Evolutionary conservation across 495 filamentous ascomycete species (phyloP), one percentile per base, ranked within the genome.

Genomic region (Bacidia rubella): DNA sequence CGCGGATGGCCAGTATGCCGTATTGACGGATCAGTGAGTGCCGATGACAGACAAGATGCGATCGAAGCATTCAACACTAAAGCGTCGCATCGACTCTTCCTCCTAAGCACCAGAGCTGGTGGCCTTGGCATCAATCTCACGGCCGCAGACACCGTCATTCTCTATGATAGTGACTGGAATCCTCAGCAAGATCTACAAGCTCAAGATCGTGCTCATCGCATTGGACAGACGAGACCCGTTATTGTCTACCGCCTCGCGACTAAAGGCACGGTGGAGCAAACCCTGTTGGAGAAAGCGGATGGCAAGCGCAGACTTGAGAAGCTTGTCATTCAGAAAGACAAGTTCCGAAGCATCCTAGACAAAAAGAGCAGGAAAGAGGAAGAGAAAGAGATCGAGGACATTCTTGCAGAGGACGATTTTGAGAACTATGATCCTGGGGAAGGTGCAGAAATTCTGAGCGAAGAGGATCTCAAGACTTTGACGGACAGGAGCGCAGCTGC

Each of bases 141-240:
- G 0, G 74, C 83, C 0, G 83, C 83, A 1, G 83, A 87, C 52
- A 87, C 83, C 0, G 83, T 87, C 24, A 80, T 87, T 57, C 70
- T 87, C 12, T 87, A 79, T 58, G 83, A 87, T 62, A 80, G 78
- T 25, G 92, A 98, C 65, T 98, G 92, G 90, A 98, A 98, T 62
- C 92, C 92, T 0, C 92, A 97, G 65, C 88, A 94, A 61, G 92
- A 98, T 66, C 74, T 98, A 15, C 92, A 98, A 64, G 92, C 92
- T 0, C 88, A 95, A 65, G 92, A 98, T 60, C 85, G 92, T 19
- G 87, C 85, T 1, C 92, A 98, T 62, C 80, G 92, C 29, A 97
- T 98, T 48, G 92, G 92, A 0, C 92, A 98, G 63, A 95, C 80
- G 29, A 76, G 81, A 20, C 90, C 90, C 0, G 92, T 98, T 5